Evolutionary conservation across 352 stramenopile genomes (phyloP).

Genomic region (Phytopythium oedochilum): DNA sequence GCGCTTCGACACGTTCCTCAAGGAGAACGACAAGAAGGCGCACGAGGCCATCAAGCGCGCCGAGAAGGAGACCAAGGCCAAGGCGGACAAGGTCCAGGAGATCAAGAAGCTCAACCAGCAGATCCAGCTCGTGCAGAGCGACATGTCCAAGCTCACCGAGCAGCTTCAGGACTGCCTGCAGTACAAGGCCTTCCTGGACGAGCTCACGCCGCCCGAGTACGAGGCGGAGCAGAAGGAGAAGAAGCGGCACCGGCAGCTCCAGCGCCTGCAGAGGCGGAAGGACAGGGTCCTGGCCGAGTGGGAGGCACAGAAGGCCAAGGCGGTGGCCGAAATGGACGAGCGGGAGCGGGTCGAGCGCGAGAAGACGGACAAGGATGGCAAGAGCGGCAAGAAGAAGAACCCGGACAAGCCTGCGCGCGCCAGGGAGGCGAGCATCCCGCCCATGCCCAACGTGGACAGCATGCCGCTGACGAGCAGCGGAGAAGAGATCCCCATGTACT

Average conservation of each 20-base stretch:
- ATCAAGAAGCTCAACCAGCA: conserved; percentile 96
- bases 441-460: conserved; percentile 64
- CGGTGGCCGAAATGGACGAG: conserved; percentile 65
- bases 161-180: conserved; percentile 93
- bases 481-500: conserved; percentile 95
- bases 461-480: conserved; percentile 70
- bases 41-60: conserved; percentile 93
- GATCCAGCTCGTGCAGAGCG: conserved; percentile 91
- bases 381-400: conserved; percentile 44
- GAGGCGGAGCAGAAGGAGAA: conserved; percentile 72
- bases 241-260: conserved; percentile 63
- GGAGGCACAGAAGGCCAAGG: conserved; percentile 50
- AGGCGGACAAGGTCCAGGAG: conserved; percentile 92
- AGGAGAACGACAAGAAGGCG: conserved; percentile 97
- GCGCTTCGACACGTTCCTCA: conserved; percentile 95
- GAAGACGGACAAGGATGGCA: conserved; percentile 49
- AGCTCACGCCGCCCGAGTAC: conserved; percentile 86
- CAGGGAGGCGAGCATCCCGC: conserved; percentile 41
- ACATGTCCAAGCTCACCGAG: conserved; percentile 94
- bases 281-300: conserved; percentile 67
- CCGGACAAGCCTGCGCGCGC: conserved; percentile 36
- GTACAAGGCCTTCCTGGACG: conserved; percentile 93
- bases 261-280: conserved; percentile 62
- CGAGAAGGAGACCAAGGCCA: conserved; percentile 93
- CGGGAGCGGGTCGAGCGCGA: conserved; percentile 51